phyloP scores from a whole-genome alignment of 345 rosid species.

The Lagerstroemia speciosa region DNA sequence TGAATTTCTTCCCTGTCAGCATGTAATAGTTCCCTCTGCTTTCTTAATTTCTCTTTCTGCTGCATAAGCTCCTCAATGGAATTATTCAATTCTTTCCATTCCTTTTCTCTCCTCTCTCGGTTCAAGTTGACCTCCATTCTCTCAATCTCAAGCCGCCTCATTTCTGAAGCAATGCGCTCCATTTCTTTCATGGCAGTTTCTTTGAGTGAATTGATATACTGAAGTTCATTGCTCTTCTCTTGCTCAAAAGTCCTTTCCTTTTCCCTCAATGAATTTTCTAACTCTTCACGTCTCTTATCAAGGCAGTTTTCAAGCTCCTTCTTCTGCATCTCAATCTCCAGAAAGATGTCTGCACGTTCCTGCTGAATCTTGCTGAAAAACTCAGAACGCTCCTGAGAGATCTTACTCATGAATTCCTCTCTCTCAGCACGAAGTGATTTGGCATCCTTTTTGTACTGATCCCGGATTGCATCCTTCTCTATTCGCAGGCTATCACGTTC shows the following conservation, averaged over 20 bases:
- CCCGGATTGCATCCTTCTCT: slow-evolving; percentile 62
- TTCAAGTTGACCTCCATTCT: slow-evolving; percentile 69
- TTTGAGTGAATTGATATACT: slow-evolving; percentile 47
- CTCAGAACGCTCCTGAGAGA: slow-evolving; percentile 70
- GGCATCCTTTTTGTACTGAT: slow-evolving; percentile 49
- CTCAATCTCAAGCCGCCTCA: slow-evolving; percentile 71
- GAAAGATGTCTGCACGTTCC: slow-evolving; percentile 70
- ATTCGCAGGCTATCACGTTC: slow-evolving; percentile 63
- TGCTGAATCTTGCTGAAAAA: slow-evolving; percentile 77
- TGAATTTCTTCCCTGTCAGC: slow-evolving; percentile 68
- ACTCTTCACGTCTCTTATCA: slow-evolving; percentile 68
- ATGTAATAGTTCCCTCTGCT: slow-evolving; percentile 69
- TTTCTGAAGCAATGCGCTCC: slow-evolving; percentile 56
- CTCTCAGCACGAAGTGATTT: slow-evolving; percentile 65
- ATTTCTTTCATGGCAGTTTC: slow-evolving; percentile 62
- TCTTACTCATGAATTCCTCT: slow-evolving; percentile 77
- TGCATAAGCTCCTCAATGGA: slow-evolving; percentile 71
- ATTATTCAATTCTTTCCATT: slow-evolving; percentile 66
- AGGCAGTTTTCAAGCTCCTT: slow-evolving; percentile 70
- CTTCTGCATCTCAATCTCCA: slow-evolving; percentile 78
- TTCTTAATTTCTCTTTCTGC: slow-evolving; percentile 67
- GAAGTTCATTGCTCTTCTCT: slow-evolving; percentile 64
- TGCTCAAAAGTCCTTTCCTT: slow-evolving; percentile 72
- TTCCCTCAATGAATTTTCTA: slow-evolving; percentile 60
- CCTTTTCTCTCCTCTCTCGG: slow-evolving; percentile 70